phyloP scores from a whole-genome alignment of 495 filamentous ascomycete species.

The Penicillium coprophilum region DNA sequence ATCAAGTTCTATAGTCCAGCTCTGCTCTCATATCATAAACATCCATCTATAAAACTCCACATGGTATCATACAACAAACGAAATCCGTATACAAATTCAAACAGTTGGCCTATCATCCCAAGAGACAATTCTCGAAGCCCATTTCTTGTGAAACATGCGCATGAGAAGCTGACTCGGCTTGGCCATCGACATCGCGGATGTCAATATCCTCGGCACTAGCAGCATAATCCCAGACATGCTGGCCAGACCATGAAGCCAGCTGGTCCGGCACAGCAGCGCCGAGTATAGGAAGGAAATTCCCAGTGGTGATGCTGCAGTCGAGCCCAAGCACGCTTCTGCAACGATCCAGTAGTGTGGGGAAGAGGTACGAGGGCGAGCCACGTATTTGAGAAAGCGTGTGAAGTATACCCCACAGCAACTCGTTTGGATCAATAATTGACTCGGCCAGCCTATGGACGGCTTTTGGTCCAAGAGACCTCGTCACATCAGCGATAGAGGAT shows the following conservation, averaged over 20 bases:
- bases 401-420: conserved; percentile 46
- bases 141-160: conserved; percentile 9
- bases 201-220: conserved; percentile 8
- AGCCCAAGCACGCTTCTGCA: conserved; percentile 37
- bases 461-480: conserved; percentile 35
- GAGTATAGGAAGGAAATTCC: conserved; percentile 35
- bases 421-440: conserved; percentile 36
- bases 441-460: conserved; percentile 33
- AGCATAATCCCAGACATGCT: conserved; percentile 21
- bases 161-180: conserved; percentile 12
- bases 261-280: conserved; percentile 15
- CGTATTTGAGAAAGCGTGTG: conserved; percentile 44
- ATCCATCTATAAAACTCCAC: conserved; percentile 19
- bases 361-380: conserved; percentile 47
- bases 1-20: background rate
- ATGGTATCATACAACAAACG: conserved; percentile 17
- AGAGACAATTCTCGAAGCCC: conserved; percentile 13
- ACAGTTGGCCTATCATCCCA: conserved; percentile 1
- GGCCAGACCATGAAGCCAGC: conserved; percentile 18
- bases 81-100: background rate
- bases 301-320: conserved; percentile 33
- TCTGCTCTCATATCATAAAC: background rate
- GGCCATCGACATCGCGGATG: conserved; percentile 11
- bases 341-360: conserved; percentile 37
- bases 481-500: conserved; percentile 39